Percentiles rank a stretch among this genome's conserved stretches.
phyloP scores from a whole-genome alignment of 192 early-diverging fungal species.

The Spizellomyces punctatus region DNA sequence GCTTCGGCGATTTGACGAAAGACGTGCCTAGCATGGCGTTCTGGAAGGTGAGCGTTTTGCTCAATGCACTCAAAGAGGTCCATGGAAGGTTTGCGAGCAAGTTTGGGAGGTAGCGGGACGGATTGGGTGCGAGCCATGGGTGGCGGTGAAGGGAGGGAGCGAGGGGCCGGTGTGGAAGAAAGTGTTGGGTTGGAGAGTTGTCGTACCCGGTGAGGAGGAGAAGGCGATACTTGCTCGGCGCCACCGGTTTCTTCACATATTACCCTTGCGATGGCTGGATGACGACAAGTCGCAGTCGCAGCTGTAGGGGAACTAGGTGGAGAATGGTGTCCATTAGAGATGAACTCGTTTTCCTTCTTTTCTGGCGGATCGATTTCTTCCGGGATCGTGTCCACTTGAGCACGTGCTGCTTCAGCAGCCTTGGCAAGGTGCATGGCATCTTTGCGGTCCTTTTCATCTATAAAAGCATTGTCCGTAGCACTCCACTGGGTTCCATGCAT shows the following conservation, averaged over 20 bases:
- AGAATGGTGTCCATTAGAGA: neutral
- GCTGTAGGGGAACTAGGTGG: neutral
- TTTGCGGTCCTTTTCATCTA: neutral
- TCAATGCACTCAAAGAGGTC: constrained; percentile 72
- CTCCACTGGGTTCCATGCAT: constrained; percentile 13
- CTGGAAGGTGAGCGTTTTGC: constrained; percentile 61
- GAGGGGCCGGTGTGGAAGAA: neutral
- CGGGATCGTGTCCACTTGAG: neutral
- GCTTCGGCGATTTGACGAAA: constrained; percentile 72
- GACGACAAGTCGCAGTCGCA: neutral
- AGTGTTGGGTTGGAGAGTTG: neutral
- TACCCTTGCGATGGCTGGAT: too few species aligned
- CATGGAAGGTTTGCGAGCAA: constrained; percentile 26
- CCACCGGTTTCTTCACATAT: neutral
- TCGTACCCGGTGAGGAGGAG: neutral
- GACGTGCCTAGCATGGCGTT: constrained; percentile 64
- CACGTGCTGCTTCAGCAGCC: neutral
- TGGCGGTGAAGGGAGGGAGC: neutral
- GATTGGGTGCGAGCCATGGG: constrained; percentile 12
- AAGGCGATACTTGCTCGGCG: neutral
- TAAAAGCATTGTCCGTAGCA: neutral
- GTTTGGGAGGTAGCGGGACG: constrained; percentile 4
- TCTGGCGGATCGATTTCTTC: neutral
- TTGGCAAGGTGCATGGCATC: neutral
- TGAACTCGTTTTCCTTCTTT: neutral